Evolutionary conservation across 208 protist species (phyloP), one percentile per base, ranked within the genome.

Genomic region (Wallacemonas collosoma): DNA sequence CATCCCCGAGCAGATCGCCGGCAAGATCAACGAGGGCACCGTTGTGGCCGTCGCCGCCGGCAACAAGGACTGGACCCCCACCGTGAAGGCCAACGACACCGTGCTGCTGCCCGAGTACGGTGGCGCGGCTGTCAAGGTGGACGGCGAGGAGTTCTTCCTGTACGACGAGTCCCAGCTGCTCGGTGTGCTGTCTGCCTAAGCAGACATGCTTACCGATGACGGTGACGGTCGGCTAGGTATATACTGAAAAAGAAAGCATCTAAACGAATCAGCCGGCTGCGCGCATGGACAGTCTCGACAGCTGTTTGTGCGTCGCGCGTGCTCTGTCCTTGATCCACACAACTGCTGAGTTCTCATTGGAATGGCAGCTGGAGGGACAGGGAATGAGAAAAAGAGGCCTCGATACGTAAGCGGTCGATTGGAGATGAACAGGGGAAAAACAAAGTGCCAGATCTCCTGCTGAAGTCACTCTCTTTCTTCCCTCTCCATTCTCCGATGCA

Each of bases 11-110:
- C 89, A 95, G 83, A 88, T 94, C n/a, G 90, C 90, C 15, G 87
- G 87, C 54, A 97, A 97, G 87, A 83, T 95, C 76, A 97, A 97
- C 87, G 93, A 97, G 86, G 93, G 89, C 70, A 96, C 86, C 11
- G 90, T 97, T 56, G 79, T 96, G 55, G 93, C 93, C 3, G 93
- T 97, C 8, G 91, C 93, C 26, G 85, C 87, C n/a, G 91, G 65
- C 60, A 87, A 82, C 68, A 94, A 93, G 87, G 93, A 97, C 79
- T 97, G 91, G 90, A 93, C 82, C 63, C 93, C 93, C 73, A 91
- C 88, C 41, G 89, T 96, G 81, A 95, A 95, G 82, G 91, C 88
- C 41, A 80, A 86, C 81, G 93, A 97, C 80, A 94, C 80, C 54
- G 93, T 97, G 61, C 87, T 97, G 67, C 91, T 97, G 41, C 90